These are phyloP conservation scores for Porogramme epimiltina DNA, from an alignment of 1,284 basidiomycete species.

Conservation along the genomic window DNA sequence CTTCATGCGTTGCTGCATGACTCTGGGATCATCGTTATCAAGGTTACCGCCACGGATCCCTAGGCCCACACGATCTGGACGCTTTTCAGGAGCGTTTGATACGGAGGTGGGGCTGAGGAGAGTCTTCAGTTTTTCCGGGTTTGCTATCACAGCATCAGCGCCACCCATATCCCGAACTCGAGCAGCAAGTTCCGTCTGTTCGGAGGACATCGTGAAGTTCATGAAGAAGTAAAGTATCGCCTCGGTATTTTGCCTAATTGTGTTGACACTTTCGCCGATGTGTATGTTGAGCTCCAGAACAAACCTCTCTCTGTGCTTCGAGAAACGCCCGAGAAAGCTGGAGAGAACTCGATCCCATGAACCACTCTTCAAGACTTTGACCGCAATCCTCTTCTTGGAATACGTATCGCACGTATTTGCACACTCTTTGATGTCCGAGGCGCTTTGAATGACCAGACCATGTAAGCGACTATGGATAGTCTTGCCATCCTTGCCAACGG, in stretches of 20 bases:
- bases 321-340: slow-evolving; percentile 35
- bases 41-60: not conserved
- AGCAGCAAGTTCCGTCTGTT: slow-evolving; percentile 17
- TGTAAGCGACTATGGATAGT: slow-evolving; percentile 26
- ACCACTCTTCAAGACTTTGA: slow-evolving; percentile 39
- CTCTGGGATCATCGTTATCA: not conserved
- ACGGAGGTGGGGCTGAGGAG: not conserved
- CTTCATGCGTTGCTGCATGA: not conserved
- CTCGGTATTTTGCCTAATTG: slow-evolving; percentile 33
- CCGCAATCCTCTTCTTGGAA: slow-evolving; percentile 32
- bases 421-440: slow-evolving; percentile 33
- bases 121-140: slow-evolving; percentile 19
- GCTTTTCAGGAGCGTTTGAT: not conserved
- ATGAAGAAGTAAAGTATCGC: slow-evolving; percentile 16
- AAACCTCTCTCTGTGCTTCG: slow-evolving; percentile 35
- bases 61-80: too few relatives aligned
- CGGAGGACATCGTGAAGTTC: slow-evolving; percentile 8
- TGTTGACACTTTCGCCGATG: slow-evolving; percentile 35
- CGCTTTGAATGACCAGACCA: slow-evolving; percentile 23
- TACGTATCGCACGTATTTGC: slow-evolving; percentile 36
- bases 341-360: slow-evolving; percentile 40
- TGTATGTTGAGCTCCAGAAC: slow-evolving; percentile 36
- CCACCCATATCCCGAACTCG: slow-evolving; percentile 25
- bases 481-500: slow-evolving; percentile 22
- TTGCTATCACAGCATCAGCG: slow-evolving; percentile 14